Percentiles rank a stretch among this genome's conserved stretches.
These are phyloP conservation scores for Pugionium dolabratum DNA, from an alignment of 345 rosid species.

Conservation along the genomic window DNA sequence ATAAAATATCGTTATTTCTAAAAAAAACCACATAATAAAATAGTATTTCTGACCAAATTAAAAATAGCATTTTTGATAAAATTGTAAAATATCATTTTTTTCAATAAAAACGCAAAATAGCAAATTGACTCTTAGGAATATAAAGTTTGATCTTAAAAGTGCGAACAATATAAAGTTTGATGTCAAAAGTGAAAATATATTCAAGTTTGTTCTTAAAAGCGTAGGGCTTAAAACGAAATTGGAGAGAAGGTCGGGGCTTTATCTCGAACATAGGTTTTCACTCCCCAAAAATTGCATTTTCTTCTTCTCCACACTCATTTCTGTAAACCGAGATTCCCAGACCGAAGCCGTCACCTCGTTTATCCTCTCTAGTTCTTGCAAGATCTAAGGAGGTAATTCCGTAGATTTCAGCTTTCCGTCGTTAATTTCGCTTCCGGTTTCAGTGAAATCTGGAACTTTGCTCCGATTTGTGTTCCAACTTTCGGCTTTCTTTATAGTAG, in stretches of 20 bases:
- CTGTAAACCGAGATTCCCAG: conserved; percentile 15
- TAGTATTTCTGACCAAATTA: too few relatives aligned
- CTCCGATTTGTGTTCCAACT: neutral
- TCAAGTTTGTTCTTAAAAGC: neutral
- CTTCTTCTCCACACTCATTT: conserved; percentile 22
- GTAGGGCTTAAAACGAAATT: neutral
- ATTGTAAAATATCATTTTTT: too few relatives aligned
- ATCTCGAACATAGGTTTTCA: neutral
- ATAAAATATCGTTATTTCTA: too few relatives aligned
- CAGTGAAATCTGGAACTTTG: neutral
- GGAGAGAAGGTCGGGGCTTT: neutral
- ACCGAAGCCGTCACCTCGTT: conserved; percentile 19
- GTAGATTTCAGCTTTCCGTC: neutral
- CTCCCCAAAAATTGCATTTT: neutral
- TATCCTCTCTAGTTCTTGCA: neutral
- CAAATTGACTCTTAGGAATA: too few relatives aligned
- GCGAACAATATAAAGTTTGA: too few relatives aligned
- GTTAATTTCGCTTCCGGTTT: neutral
- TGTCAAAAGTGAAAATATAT: too few relatives aligned
- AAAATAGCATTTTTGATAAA: too few relatives aligned
- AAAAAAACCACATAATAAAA: too few relatives aligned
- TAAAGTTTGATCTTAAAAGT: too few relatives aligned
- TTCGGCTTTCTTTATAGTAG: neutral
- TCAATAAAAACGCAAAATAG: too few relatives aligned
- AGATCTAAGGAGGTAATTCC: conserved; percentile 22